Conservation (phyloP, 352 stramenopile genomes). For the Saprolegnia parasitica region DNA sequence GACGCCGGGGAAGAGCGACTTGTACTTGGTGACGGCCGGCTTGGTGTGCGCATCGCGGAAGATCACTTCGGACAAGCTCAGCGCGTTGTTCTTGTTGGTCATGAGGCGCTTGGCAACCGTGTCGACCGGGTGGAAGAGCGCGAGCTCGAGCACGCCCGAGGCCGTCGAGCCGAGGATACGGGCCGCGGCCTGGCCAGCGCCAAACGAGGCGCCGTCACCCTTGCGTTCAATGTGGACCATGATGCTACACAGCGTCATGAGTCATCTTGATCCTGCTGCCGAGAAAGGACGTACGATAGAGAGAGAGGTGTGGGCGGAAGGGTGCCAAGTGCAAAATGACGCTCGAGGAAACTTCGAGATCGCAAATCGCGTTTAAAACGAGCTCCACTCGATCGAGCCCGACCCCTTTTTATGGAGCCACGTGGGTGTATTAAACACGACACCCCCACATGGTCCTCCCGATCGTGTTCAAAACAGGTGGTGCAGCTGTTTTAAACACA, state of each 20-base stretch:
- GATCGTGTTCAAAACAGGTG: no score
- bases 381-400: not conserved
- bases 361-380: not conserved
- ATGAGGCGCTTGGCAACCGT: conserved; percentile 94
- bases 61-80: conserved; percentile 72
- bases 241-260: not conserved
- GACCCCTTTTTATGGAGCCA: conserved; percentile 9
- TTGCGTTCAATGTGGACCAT: conserved; percentile 27
- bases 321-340: conserved; percentile 19
- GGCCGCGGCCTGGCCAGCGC: conserved; percentile 52
- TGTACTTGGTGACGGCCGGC: conserved; percentile 69
- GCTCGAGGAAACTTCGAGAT: conserved; percentile 6
- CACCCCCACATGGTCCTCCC: no score
- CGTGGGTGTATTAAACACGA: conserved; percentile 2
- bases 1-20: conserved; percentile 87
- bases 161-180: conserved; percentile 88
- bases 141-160: conserved; percentile 90
- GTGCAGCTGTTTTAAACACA: no score
- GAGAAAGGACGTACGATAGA: not conserved
- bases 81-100: conserved; percentile 74
- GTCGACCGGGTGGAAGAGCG: conserved; percentile 95
- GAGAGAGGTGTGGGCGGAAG: not conserved
- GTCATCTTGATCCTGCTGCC: not conserved
- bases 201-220: conserved; percentile 16
- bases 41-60: conserved; percentile 85